Conservation (phyloP, 2,329 filamentous ascomycete genomes). For the Laburnicola sp. region DNA sequence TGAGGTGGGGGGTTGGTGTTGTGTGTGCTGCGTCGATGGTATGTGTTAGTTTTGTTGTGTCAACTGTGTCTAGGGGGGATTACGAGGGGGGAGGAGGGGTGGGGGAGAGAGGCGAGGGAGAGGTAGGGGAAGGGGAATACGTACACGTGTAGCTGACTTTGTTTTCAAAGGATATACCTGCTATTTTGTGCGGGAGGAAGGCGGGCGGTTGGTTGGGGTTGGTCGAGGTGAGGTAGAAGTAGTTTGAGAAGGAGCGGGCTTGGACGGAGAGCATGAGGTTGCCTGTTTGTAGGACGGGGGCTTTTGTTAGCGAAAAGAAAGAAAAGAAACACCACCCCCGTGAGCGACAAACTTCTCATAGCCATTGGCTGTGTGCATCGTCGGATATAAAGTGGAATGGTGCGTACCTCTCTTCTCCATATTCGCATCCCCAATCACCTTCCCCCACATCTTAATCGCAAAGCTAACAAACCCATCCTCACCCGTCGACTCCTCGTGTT, state of each 20-base stretch:
- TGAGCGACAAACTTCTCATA: too few species aligned
- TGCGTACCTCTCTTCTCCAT: conserved; percentile 68
- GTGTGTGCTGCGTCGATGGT: conserved; percentile 80
- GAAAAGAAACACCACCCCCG: too few species aligned
- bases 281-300: conserved; percentile 61
- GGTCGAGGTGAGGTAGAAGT: conserved; percentile 76
- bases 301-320: not conserved
- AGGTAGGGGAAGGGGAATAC: conserved; percentile 69
- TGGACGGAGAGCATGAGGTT: conserved; percentile 84
- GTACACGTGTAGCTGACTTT: conserved; percentile 92
- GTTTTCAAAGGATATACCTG: conserved; percentile 82
- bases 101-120: conserved; percentile 70
- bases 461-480: conserved; percentile 89
- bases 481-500: conserved; percentile 84
- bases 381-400: not conserved
- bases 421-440: conserved; percentile 70
- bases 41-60: conserved; percentile 50
- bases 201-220: conserved; percentile 72
- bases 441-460: conserved; percentile 92
- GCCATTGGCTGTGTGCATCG: not conserved
- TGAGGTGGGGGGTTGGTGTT: conserved; percentile 62
- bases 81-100: too few species aligned
- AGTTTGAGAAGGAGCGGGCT: conserved; percentile 70
- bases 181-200: conserved; percentile 79
- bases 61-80: not conserved